Evolutionary conservation across 495 filamentous ascomycete genomes (phyloP).

Genomic region (Cudoniella acicularis): DNA sequence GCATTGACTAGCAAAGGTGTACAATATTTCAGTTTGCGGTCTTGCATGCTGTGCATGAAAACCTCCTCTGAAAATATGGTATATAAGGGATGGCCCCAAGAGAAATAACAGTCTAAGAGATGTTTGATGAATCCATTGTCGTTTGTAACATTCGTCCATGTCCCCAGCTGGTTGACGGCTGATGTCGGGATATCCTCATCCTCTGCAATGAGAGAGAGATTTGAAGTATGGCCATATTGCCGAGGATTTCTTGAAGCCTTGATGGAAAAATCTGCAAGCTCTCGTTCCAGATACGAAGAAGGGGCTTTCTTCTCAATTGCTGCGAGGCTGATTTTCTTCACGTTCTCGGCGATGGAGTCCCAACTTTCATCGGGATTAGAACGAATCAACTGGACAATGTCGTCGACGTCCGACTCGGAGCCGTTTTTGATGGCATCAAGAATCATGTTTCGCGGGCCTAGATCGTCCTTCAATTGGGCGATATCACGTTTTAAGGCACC

Average conservation of each 20-base stretch:
- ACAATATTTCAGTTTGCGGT: slow-evolving; percentile 57
- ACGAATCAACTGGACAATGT: slow-evolving; percentile 38
- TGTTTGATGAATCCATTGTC: slow-evolving; percentile 57
- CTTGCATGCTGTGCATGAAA: slow-evolving; percentile 60
- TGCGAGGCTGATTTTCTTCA: slow-evolving; percentile 8
- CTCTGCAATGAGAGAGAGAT: background rate
- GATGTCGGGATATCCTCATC: background rate
- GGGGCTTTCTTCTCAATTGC: slow-evolving; percentile 23
- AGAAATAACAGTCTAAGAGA: slow-evolving; percentile 69
- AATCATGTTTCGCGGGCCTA: slow-evolving; percentile 32
- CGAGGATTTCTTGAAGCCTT: slow-evolving; percentile 7
- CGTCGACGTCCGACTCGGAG: slow-evolving; percentile 36
- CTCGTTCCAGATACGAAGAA: slow-evolving; percentile 26
- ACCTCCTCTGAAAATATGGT: slow-evolving; percentile 65
- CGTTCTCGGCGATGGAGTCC: slow-evolving; percentile 34
- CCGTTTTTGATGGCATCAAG: slow-evolving; percentile 34
- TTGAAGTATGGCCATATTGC: slow-evolving; percentile 21
- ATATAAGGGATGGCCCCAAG: slow-evolving; percentile 74
- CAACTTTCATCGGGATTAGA: slow-evolving; percentile 26
- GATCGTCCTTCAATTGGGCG: slow-evolving; percentile 26
- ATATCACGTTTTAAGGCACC: slow-evolving; percentile 37
- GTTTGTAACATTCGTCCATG: slow-evolving; percentile 59
- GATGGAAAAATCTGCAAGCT: slow-evolving; percentile 26
- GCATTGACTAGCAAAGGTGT: slow-evolving; percentile 73
- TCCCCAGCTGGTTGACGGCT: slow-evolving; percentile 4